These are phyloP conservation scores for Lathyrus sativus DNA, from an alignment of 306 rosid species.

Conservation along the genomic window DNA sequence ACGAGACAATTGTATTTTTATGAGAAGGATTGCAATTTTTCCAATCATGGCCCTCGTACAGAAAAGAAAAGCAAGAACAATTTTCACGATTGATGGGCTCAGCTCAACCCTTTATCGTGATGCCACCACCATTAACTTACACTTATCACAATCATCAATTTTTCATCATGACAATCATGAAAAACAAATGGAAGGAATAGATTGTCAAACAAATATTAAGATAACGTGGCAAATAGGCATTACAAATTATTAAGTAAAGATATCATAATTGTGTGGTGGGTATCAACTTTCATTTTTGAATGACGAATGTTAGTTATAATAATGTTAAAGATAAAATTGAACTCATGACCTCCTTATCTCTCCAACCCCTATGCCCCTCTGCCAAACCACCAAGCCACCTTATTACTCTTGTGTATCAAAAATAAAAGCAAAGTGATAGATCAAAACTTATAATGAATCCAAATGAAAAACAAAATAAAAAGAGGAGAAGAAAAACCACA, in stretches of 20 bases:
- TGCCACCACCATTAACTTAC: neutral
- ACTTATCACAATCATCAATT: neutral
- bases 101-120: neutral
- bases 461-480: neutral
- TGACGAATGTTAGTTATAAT: neutral
- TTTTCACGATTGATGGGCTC: neutral
- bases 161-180: neutral
- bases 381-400: neutral
- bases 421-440: neutral
- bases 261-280: neutral
- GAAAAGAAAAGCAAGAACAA: neutral
- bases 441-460: conserved; percentile 16
- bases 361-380: neutral
- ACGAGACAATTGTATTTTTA: too few species aligned
- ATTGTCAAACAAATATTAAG: neutral
- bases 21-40: too few species aligned
- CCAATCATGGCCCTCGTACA: too few species aligned
- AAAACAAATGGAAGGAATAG: neutral
- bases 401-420: neutral
- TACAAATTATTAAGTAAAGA: neutral
- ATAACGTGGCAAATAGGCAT: too few species aligned
- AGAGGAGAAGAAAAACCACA: neutral
- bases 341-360: neutral
- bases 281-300: too few species aligned
- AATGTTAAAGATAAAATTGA: neutral